Conservation (phyloP, 2,329 filamentous ascomycete species). For the Fusarium siculi region DNA sequence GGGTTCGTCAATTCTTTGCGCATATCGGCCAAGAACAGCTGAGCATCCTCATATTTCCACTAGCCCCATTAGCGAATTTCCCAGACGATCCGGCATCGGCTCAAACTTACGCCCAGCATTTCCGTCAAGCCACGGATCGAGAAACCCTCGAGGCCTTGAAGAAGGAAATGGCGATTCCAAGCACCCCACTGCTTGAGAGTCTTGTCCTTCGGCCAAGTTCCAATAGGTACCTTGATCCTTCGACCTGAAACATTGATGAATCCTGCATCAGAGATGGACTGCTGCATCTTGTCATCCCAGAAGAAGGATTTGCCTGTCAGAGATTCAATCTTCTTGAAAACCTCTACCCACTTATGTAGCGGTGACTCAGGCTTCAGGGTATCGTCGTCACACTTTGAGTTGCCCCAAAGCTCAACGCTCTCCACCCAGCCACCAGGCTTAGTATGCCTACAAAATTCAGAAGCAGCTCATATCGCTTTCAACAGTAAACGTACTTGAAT, state of each 20-base stretch:
- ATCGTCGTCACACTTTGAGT: slow-evolving; percentile 41
- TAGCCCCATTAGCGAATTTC: background rate
- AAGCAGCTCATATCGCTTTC: slow-evolving; percentile 42
- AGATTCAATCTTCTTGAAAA: slow-evolving; percentile 19
- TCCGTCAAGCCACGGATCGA: slow-evolving; percentile 37
- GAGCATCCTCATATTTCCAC: slow-evolving; percentile 31
- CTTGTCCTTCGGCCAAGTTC: slow-evolving; percentile 47
- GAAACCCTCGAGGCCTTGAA: slow-evolving; percentile 42
- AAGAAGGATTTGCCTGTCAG: slow-evolving; percentile 23
- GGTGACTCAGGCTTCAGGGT: slow-evolving; percentile 25
- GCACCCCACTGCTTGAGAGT: slow-evolving; percentile 42
- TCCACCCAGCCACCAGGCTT: slow-evolving; percentile 38
- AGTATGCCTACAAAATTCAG: background rate
- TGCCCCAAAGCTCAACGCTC: slow-evolving; percentile 34
- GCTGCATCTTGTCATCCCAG: slow-evolving; percentile 18
- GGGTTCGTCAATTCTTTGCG: slow-evolving; percentile 29
- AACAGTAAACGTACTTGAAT: slow-evolving; percentile 51
- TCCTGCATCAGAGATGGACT: slow-evolving; percentile 33
- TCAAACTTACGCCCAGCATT: slow-evolving; percentile 25
- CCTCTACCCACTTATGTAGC: slow-evolving; percentile 6
- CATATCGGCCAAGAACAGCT: slow-evolving; percentile 25
- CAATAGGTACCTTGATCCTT: slow-evolving; percentile 36
- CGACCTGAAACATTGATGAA: slow-evolving; percentile 31
- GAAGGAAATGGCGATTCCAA: slow-evolving; percentile 39
- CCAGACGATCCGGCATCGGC: accelerated